Evolutionary conservation across 2,329 filamentous ascomycete species (phyloP), one percentile per base, ranked within the genome.

Genomic region (Aspergillus sp.): DNA sequence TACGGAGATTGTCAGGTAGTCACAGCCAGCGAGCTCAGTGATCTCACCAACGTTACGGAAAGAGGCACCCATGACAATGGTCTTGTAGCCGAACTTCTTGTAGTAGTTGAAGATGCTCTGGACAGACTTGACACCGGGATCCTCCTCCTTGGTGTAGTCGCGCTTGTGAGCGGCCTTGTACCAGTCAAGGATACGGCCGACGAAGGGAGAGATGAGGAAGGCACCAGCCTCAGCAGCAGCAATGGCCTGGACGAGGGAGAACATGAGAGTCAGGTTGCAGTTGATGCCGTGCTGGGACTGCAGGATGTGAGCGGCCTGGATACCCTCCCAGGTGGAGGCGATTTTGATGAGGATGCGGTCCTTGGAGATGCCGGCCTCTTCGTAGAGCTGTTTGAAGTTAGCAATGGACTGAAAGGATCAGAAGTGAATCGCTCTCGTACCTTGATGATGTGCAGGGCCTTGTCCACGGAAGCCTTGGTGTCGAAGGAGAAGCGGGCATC

Each of bases 21-120:
- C 95, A 77, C 93, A 97, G 74, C 95, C 95, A 75, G 93, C 93
- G 62, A 99, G 87, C 85, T 99, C 95, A 48, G 91, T 98, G 80
- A 99, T 96, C 84, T 99, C 95, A 73, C 95, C 95, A 63, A 82
- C 82, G 84, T 89, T 98, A 77, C 95, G 88, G 91, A 99, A 99
- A 41, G 93, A 97, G 68, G 95, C 95, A 74, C 95, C 95, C 95
- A 99, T 99, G 80, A 99, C 95, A 71, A 98, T 97, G 78, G 95
- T 99, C 72, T 96, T 96, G 89, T 99, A 97, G 78, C 90, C 91
- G 78, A 83, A 91, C 86, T 98, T 98, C 91, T 99, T 99, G 89
- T 99, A 99, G 90, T 99, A 99, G 87, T 99, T 95, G 88, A 89
- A 99, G 83, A 99, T 99, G 78, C 72, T 75, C 85, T 93, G 85